Evolutionary conservation across 73 alveolate genomes (phyloP).

Genomic region (Tetrahymena borealis): DNA sequence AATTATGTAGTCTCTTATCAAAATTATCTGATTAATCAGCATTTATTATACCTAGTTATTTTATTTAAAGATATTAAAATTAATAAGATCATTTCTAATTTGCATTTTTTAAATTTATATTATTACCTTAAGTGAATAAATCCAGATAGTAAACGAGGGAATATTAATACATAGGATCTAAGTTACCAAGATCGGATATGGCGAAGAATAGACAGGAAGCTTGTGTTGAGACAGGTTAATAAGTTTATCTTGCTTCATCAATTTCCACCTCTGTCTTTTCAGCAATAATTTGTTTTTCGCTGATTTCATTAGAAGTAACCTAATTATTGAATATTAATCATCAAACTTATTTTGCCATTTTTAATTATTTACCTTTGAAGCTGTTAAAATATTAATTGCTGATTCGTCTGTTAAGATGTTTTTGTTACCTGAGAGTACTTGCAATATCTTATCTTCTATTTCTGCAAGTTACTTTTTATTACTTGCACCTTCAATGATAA

Average conservation of each 20-base stretch:
- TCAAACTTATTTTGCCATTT: no score
- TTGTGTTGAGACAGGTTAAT: constrained; percentile 96
- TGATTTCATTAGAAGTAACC: constrained; percentile 88
- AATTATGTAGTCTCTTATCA: constrained; percentile 77
- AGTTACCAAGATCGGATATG: constrained; percentile 92
- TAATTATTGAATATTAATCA: background rate
- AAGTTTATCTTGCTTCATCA: constrained; percentile 94
- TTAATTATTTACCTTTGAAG: constrained; percentile 74
- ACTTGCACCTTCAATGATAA: constrained; percentile 92
- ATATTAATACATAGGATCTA: constrained; percentile 99
- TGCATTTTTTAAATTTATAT: background rate
- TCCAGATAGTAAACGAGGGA: constrained; percentile 92
- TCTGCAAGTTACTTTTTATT: constrained; percentile 88
- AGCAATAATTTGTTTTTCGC: constrained; percentile 89
- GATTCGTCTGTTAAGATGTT: constrained; percentile 92
- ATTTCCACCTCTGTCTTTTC: constrained; percentile 96
- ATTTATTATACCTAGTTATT: constrained; percentile 29
- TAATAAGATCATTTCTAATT: constrained; percentile 50
- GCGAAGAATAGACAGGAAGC: constrained; percentile 96
- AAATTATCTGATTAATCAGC: constrained; percentile 86
- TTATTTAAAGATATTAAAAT: constrained; percentile 55
- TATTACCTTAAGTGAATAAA: constrained; percentile 70
- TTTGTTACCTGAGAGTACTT: constrained; percentile 84
- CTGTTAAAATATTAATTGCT: constrained; percentile 90
- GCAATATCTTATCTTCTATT: constrained; percentile 90